Conservation (phyloP, 2,329 filamentous ascomycete genomes). For the Xylariomycetidae sp. region DNA sequence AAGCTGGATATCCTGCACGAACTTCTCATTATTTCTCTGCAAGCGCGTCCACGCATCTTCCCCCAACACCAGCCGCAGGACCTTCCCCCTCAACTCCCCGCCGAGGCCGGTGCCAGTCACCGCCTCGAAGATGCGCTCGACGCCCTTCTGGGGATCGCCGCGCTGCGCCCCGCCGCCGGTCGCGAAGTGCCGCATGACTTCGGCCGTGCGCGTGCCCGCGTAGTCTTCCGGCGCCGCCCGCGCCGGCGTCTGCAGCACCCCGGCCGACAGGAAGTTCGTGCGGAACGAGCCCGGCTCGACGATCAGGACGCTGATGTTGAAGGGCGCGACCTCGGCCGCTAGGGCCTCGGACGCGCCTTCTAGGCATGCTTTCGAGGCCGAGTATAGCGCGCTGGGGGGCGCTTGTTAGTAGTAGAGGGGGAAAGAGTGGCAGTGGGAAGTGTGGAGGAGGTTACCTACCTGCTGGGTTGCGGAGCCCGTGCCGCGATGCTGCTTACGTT, state of each 20-base stretch:
- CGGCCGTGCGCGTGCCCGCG: conserved; percentile 11
- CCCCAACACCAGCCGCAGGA: conserved; percentile 32
- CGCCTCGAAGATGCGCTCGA: conserved; percentile 31
- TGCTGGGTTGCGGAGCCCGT: conserved; percentile 14
- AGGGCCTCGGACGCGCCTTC: conserved; percentile 34
- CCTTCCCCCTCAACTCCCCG: conserved; percentile 25
- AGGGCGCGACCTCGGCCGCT: conserved; percentile 27
- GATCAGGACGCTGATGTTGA: conserved; percentile 32
- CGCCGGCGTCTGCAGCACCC: conserved; percentile 10
- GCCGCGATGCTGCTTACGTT: conserved; percentile 23
- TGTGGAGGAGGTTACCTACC: conserved; percentile 5
- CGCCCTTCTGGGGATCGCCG: conserved; percentile 30
- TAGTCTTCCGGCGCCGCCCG: conserved; percentile 16
- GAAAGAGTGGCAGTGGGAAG: not conserved
- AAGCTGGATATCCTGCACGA: conserved; percentile 14
- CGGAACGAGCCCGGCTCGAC: conserved; percentile 37
- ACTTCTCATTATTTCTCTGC: conserved; percentile 14
- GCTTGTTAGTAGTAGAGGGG: not conserved
- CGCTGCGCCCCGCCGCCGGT: conserved; percentile 17
- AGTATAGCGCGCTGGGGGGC: conserved; percentile 13
- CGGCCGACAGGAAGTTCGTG: conserved; percentile 35
- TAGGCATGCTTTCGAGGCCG: conserved; percentile 32
- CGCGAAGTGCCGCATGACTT: conserved; percentile 10
- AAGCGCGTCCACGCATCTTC: conserved; percentile 23
- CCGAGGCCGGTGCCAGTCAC: conserved; percentile 27